phyloP scores from a whole-genome alignment of 2,329 filamentous ascomycete species.

The Fonsecaea multimorphosa region DNA sequence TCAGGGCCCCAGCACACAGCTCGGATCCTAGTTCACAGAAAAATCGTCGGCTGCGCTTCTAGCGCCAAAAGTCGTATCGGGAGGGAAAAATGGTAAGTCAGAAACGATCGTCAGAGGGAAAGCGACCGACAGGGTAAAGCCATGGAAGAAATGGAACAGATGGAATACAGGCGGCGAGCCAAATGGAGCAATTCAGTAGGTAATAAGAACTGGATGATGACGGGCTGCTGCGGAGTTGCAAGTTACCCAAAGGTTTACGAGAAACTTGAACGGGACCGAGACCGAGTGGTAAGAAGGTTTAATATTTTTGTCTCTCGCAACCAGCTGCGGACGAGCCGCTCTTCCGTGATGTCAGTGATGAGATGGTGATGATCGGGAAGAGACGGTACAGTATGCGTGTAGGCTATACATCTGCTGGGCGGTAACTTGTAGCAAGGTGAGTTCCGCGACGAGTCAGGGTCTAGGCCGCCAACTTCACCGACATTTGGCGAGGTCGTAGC shows the following conservation, averaged over 20 bases:
- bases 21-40: constrained; percentile 10
- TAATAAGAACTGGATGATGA: constrained; percentile 35
- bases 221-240: constrained; percentile 27
- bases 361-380: not conserved
- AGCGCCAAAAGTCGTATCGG: constrained; percentile 7
- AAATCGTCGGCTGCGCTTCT: constrained; percentile 14
- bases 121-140: constrained; percentile 10
- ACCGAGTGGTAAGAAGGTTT: constrained; percentile 3
- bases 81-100: constrained; percentile 17
- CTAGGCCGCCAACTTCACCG: constrained; percentile 21
- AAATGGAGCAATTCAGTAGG: constrained; percentile 29
- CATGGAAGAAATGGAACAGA: constrained; percentile 20
- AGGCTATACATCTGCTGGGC: not conserved
- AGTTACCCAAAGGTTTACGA: constrained; percentile 12
- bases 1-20: not conserved
- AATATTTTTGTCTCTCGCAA: not conserved
- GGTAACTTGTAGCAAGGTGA: not conserved
- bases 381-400: no score
- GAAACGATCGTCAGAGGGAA: constrained; percentile 11
- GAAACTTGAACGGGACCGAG: not conserved
- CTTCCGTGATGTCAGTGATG: constrained; percentile 13
- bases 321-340: constrained; percentile 8
- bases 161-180: constrained; percentile 17
- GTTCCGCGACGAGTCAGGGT: not conserved
- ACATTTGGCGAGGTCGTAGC: constrained; percentile 20